Evolutionary conservation across 2,329 filamentous ascomycete species (phyloP), one percentile per base, ranked within the genome.

Genomic region (Penicillium sclerotigenum): DNA sequence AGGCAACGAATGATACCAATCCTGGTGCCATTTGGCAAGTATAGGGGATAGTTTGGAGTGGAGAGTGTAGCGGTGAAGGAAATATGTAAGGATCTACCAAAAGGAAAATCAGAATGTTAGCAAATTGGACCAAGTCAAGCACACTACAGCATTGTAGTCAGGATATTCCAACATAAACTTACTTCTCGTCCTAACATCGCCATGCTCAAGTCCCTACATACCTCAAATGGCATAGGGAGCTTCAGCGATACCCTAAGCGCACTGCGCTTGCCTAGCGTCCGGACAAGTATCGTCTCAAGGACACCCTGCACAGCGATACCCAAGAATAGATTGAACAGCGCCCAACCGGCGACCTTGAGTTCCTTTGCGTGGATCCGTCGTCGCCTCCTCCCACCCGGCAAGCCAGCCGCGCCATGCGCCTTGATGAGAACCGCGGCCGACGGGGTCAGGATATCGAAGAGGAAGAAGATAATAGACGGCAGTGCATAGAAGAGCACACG

Each of bases 371-470:
- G 73, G 65, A 69, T 74, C 52, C 68, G 71, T 29, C 72, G 66
- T 22, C 69, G 69, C 52, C 69, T 73, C 38, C 65, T 73, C 22
- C 71, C 69, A 11, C 68, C 66, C 5, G 83, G 80, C 6, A 85
- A 71, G 8, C 79, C 80, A 42, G 69, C 62, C 58, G 79, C 71
- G 13, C 82, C 88, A 59, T 87, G 84, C 47, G 84, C 79, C 69
- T 96, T 96, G 71, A 93, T 75, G 20, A 79, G 79, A 22, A 84
- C 81, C 7, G 88, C 81, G 3, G 92, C 77, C 54, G 84, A 87
- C 0, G 92, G 91, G 0, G 91, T 65, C 1, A 84, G 70, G 3
- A 83, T 78, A 70, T 96, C 91, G 68, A 96, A 87, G 3, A 86
- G 67, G 1, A 94, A 83, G 65, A 91, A 91, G 13, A 87, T 58